Percentiles rank a stretch among this genome's conserved stretches.
Evolutionary conservation across 78 protist species (phyloP).

Genomic region (Speleostelium caveatum): DNA sequence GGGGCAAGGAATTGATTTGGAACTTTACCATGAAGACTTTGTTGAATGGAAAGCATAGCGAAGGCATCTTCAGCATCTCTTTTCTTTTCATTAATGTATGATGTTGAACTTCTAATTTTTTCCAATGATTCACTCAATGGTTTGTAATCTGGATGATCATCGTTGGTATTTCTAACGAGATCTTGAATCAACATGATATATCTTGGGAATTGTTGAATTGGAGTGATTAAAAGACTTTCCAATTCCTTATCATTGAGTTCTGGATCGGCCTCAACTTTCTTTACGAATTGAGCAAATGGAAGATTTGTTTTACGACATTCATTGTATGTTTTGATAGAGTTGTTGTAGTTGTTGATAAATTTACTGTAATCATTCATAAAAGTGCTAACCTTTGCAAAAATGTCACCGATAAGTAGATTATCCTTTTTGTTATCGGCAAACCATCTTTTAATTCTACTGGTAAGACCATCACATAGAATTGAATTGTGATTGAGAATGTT

Average conservation of each 20-base stretch:
- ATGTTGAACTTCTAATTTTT: conserved; percentile 37
- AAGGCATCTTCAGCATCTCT: conserved; percentile 79
- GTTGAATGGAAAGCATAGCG: conserved; percentile 61
- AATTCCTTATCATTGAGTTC: conserved; percentile 66
- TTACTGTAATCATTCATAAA: conserved; percentile 79
- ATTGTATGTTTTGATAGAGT: conserved; percentile 56
- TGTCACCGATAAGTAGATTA: conserved; percentile 58
- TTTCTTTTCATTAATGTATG: conserved; percentile 50
- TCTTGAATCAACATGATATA: conserved; percentile 68
- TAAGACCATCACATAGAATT: conserved; percentile 53
- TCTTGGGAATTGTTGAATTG: conserved; percentile 77
- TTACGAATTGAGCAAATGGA: conserved; percentile 54
- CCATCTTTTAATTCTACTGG: conserved; percentile 65
- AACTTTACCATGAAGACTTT: conserved; percentile 55
- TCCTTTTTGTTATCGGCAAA: conserved; percentile 72
- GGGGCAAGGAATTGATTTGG: conserved; percentile 65
- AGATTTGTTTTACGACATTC: conserved; percentile 34
- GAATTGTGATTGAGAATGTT: conserved; percentile 60
- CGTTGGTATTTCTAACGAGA: conserved; percentile 67
- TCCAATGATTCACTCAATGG: conserved; percentile 38
- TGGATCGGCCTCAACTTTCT: conserved; percentile 70
- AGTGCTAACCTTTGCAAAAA: conserved; percentile 43
- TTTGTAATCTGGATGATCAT: conserved; percentile 76
- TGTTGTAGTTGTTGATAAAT: conserved; percentile 79
- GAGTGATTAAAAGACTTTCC: conserved; percentile 58